Evolutionary conservation across 2,329 filamentous ascomycete species (phyloP).

Genomic region (Lachnellula subtilissima): DNA sequence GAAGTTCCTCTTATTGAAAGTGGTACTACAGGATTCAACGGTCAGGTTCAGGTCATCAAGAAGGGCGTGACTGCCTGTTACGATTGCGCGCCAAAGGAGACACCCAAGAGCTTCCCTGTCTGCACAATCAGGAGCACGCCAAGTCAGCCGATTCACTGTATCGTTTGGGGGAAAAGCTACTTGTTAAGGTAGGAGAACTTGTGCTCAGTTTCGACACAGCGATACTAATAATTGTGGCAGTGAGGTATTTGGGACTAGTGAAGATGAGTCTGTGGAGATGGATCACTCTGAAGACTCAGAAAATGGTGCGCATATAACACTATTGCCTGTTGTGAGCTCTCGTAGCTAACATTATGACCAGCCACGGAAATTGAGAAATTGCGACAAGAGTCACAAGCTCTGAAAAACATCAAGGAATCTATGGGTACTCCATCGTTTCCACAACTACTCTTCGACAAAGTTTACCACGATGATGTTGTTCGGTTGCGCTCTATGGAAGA

Average conservation of each 20-base stretch:
- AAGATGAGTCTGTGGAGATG: constrained; percentile 75
- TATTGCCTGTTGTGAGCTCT: constrained; percentile 7
- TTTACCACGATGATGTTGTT: constrained; percentile 80
- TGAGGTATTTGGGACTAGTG: constrained; percentile 88
- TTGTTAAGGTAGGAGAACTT: constrained; percentile 60
- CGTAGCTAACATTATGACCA: constrained; percentile 25
- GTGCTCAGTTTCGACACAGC: background rate
- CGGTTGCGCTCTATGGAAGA: constrained; percentile 83
- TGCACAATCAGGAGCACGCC: constrained; percentile 97
- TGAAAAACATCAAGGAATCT: constrained; percentile 76
- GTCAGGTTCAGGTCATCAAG: constrained; percentile 94
- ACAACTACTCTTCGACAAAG: constrained; percentile 82
- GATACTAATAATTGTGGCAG: constrained; percentile 34
- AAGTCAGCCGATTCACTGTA: constrained; percentile 95
- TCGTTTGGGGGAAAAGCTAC: constrained; percentile 98
- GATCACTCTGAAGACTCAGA: constrained; percentile 77
- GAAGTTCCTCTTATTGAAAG: constrained; percentile 90
- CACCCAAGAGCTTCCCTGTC: constrained; percentile 88
- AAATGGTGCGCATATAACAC: constrained; percentile 53
- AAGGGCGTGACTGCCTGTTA: constrained; percentile 92
- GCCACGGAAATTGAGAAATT: constrained; percentile 83
- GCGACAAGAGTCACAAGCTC: constrained; percentile 73
- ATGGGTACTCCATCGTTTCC: constrained; percentile 76
- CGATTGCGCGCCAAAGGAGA: constrained; percentile 85
- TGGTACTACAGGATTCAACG: constrained; percentile 95